Percentiles rank a stretch among this genome's conserved stretches.
Conservation (phyloP, 352 stramenopile genomes). For the Globisporangium megalacanthum region DNA sequence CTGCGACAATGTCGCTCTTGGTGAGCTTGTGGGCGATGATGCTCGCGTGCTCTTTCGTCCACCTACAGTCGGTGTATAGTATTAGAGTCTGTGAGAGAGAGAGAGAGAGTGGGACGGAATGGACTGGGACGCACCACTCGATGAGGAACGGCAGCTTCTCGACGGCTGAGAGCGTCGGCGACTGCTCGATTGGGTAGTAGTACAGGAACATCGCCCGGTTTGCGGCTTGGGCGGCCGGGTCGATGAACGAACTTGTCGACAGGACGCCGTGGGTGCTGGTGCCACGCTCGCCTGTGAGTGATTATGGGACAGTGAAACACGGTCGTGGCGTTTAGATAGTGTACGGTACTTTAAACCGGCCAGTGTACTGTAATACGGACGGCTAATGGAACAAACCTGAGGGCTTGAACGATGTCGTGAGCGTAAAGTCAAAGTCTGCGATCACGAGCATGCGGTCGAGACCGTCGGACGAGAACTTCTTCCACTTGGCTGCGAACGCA, state of each 20-base stretch:
- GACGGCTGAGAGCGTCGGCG: slow-evolving; percentile 42
- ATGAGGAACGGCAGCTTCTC: slow-evolving; percentile 83
- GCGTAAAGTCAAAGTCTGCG: slow-evolving; percentile 78
- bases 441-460: slow-evolving; percentile 73
- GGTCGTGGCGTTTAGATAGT: neutral
- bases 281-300: slow-evolving; percentile 1
- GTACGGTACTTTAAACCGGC: no score
- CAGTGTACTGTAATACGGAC: no score
- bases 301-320: no score
- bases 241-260: slow-evolving; percentile 39
- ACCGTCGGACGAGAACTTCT: slow-evolving; percentile 64
- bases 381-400: slow-evolving; percentile 15
- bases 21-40: slow-evolving; percentile 47
- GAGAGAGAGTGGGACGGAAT: no score
- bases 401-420: slow-evolving; percentile 61
- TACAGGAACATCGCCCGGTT: slow-evolving; percentile 44
- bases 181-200: slow-evolving; percentile 79
- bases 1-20: slow-evolving; percentile 29
- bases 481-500: slow-evolving; percentile 66
- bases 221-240: slow-evolving; percentile 16
- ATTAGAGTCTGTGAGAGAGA: no score
- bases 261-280: slow-evolving; percentile 35
- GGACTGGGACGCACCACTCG: slow-evolving; percentile 28
- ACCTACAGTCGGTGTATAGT: slow-evolving; percentile 5
- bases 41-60: slow-evolving; percentile 30